Evolutionary conservation across 129 eudicot species (phyloP).

Genomic region (Arctium minus): DNA sequence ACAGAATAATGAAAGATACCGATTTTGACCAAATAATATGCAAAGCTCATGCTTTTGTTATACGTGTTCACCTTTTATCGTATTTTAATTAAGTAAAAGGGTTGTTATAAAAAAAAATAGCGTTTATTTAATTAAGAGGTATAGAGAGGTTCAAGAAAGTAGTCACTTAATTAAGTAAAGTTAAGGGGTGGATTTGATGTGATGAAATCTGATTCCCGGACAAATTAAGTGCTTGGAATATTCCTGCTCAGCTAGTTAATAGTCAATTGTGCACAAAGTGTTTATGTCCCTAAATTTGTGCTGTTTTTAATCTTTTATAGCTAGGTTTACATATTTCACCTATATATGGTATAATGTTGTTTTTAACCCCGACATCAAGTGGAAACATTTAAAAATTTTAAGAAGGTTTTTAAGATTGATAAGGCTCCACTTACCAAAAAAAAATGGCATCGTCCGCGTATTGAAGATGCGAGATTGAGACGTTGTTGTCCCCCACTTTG

Average conservation of each 20-base stretch:
- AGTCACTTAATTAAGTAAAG: background rate
- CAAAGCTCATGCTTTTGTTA: background rate
- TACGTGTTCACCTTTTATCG: slow-evolving; percentile 1
- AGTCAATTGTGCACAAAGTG: background rate
- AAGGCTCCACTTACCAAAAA: too few species aligned
- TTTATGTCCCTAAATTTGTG: background rate
- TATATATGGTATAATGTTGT: background rate
- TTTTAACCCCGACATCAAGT: too few species aligned
- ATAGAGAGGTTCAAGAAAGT: background rate
- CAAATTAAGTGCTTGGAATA: slow-evolving; percentile 8
- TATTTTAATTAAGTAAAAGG: background rate
- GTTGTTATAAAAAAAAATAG: background rate
- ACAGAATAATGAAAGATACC: slow-evolving; percentile 3
- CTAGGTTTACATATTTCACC: background rate
- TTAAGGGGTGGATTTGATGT: slow-evolving; percentile 18
- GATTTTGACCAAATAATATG: slow-evolving; percentile 2
- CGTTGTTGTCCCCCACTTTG: too few species aligned
- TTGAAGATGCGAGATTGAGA: too few species aligned
- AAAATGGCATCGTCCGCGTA: too few species aligned
- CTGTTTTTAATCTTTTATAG: background rate
- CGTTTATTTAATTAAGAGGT: background rate
- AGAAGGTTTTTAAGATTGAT: too few species aligned
- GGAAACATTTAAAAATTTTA: too few species aligned
- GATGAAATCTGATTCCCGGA: slow-evolving; percentile 20
- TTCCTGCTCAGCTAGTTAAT: background rate